Base-by-base conservation (phyloP, 1,284 basidiomycete genomes). In the Porodaedalea pini region DNA sequence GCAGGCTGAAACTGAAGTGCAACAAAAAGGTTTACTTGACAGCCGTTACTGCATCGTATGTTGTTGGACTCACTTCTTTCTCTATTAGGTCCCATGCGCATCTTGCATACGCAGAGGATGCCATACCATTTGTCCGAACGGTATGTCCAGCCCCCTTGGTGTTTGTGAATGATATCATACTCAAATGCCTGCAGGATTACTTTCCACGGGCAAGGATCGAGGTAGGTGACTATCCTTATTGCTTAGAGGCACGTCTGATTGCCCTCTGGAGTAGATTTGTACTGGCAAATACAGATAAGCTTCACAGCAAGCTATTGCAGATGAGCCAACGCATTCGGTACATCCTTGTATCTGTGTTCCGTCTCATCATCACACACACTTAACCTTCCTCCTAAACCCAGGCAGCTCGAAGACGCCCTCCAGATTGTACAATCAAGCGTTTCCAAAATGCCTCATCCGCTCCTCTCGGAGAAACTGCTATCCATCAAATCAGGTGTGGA, bases 311-410 rank as follows among this genome's bases (percentile, higher is more conserved):
- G 21, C 37, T 61, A 8, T 23, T 54, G n/a, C 56, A 61, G 29
- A 61, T 61, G 56, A 57, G 51, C 36, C 40, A 53, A 54, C 59
- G 59, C n/a, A 61, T 57, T 1, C 56, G 59, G 45, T 47, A 29
- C 6, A 21, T 17, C 23, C n/a, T 47, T 29, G 10, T 31, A 7
- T 15, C 27, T 6, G 4, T 11, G 13, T 31, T 29, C 2, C 45
- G 7, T 47, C 23, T 8, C 6, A 23, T 25, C 13, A 11, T 11
- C 15, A 47, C 17, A 23, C 27, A 29, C 27, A 47, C 11, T n/a
- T n/a, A 17, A 29, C 29, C 7, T 31, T 47, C 7, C 15, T 31
- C 15, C n/a, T n/a, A n/a, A n/a, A n/a, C n/a, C n/a, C 29, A 47
- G 45, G n/a, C 59, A 61, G 45, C 44, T 61, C 10, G 59, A 61